These are phyloP conservation scores for Parastagonospora avenae DNA, from an alignment of 2,329 filamentous ascomycete genomes.

Conservation along the genomic window DNA sequence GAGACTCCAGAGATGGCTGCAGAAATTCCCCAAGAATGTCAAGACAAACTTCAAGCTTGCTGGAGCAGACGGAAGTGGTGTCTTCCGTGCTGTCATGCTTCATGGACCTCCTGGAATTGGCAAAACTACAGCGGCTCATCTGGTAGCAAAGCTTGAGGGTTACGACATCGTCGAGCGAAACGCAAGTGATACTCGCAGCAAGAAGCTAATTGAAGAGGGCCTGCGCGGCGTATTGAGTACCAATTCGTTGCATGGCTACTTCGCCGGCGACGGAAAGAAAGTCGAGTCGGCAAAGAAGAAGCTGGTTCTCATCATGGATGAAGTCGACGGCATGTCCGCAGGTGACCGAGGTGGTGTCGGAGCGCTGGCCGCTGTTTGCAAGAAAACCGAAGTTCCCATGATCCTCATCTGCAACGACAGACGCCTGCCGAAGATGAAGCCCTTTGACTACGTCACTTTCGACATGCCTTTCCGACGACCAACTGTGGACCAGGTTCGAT, in stretches of 20 bases:
- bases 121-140: conserved; percentile 94
- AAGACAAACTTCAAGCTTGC: conserved; percentile 81
- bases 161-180: conserved; percentile 96
- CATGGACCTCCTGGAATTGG: conserved; percentile 95
- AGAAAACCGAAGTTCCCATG: conserved; percentile 90
- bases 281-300: conserved; percentile 87
- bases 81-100: conserved; percentile 87
- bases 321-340: conserved; percentile 98
- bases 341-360: conserved; percentile 96
- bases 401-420: conserved; percentile 99
- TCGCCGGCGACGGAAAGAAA: conserved; percentile 79
- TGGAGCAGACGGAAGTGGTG: conserved; percentile 83
- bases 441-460: conserved; percentile 84
- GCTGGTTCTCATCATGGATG: conserved; percentile 96
- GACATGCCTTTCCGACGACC: conserved; percentile 89
- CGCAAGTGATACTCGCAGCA: conserved; percentile 93
- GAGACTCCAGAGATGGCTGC: conserved; percentile 86
- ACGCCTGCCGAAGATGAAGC: conserved; percentile 93
- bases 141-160: conserved; percentile 89
- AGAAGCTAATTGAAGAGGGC: conserved; percentile 88
- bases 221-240: conserved; percentile 92
- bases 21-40: conserved; percentile 77
- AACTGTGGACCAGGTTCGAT: conserved; percentile 87
- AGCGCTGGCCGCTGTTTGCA: conserved; percentile 90
- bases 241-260: conserved; percentile 89